Conservation (phyloP, 768 basidiomycete genomes). For the Trametes gibbosa region DNA sequence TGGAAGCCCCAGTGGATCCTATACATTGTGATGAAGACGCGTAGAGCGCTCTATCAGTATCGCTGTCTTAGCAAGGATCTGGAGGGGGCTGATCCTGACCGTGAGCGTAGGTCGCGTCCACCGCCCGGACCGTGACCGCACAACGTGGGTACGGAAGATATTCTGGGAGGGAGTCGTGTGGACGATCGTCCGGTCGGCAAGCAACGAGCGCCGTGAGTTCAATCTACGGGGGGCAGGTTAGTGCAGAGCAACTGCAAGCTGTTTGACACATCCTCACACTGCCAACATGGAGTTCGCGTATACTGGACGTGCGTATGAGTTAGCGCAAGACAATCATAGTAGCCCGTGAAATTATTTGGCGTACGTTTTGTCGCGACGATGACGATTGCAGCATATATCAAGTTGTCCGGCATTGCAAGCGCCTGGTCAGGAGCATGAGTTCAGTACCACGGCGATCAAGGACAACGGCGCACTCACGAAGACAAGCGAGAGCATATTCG, state of each 20-base stretch:
- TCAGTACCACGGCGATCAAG: not conserved
- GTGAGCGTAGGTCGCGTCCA: not conserved
- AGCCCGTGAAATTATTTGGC: not conserved
- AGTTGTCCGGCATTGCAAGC: conserved; percentile 11
- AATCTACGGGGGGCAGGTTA: not conserved
- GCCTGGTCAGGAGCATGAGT: not conserved
- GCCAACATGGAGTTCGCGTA: conserved; percentile 17
- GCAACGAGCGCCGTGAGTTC: conserved; percentile 1
- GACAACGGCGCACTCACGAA: not conserved
- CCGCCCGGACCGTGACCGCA: not conserved
- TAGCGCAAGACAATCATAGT: not conserved
- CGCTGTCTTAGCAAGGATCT: not conserved
- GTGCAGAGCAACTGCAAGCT: too few species aligned
- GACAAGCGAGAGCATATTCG: conserved; percentile 3
- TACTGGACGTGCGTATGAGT: not conserved
- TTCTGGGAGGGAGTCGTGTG: not conserved
- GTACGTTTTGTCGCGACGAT: conserved; percentile 12
- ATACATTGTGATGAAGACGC: not conserved
- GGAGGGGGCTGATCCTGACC: not conserved
- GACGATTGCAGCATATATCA: conserved; percentile 8
- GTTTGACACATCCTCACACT: not conserved
- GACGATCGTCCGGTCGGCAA: not conserved
- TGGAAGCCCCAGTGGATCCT: not conserved
- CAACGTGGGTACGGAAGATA: not conserved
- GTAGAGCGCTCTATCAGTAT: not conserved